Evolutionary conservation across 768 basidiomycete genomes (phyloP).

Genomic region (Suillus hirtellus): DNA sequence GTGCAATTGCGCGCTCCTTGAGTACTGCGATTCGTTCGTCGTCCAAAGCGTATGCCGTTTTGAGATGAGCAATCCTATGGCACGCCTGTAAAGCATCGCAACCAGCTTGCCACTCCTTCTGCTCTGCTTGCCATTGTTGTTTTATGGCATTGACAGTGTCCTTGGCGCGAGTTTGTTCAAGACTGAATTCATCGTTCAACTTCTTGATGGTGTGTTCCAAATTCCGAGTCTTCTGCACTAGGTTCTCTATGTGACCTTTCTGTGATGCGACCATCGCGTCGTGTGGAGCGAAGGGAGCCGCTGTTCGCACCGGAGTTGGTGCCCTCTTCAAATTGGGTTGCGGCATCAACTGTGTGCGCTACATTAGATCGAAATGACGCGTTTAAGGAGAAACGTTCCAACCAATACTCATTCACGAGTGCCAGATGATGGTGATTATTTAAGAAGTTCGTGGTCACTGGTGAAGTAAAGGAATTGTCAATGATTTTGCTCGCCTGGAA

Average conservation of each 20-base stretch:
- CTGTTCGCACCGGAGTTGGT: constrained; percentile 12
- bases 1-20: constrained; percentile 52
- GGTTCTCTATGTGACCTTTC: constrained; percentile 69
- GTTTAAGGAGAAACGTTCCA: neutral
- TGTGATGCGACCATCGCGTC: constrained; percentile 59
- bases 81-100: constrained; percentile 62
- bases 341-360: constrained; percentile 3
- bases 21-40: constrained; percentile 51
- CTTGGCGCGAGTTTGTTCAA: constrained; percentile 44
- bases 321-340: constrained; percentile 8
- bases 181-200: constrained; percentile 48
- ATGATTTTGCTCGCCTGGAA: neutral
- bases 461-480: too few species aligned
- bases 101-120: constrained; percentile 59
- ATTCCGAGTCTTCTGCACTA: constrained; percentile 66
- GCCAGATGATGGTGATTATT: neutral
- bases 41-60: constrained; percentile 53
- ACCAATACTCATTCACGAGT: neutral
- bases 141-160: constrained; percentile 24
- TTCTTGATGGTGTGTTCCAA: constrained; percentile 62
- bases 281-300: constrained; percentile 29
- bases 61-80: constrained; percentile 66
- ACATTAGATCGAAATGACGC: neutral
- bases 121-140: constrained; percentile 52
- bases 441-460: neutral